Evolutionary conservation across 2,329 filamentous ascomycete species (phyloP), one percentile per base, ranked within the genome.

Genomic region (Pseudogymnoascus sp.): DNA sequence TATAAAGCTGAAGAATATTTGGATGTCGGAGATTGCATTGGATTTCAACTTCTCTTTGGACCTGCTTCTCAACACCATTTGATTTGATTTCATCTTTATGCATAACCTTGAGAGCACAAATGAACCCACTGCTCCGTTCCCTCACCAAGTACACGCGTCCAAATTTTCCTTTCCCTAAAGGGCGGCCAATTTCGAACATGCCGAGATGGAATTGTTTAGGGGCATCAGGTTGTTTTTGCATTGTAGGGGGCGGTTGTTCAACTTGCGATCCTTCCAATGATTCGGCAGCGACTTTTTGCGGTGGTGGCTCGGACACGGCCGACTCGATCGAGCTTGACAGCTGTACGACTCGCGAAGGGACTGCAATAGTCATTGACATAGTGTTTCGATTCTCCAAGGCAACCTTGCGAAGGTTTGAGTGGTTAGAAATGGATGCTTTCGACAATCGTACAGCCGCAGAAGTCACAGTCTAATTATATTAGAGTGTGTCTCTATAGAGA

Each of bases 101-200:
- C 21, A 90, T 78, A 21, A 89, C 87, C 71, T 90, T 90, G 50
- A 90, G 76, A 1, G 87, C 88, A 72, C 88, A 90, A 17, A 90
- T 82, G 71, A 89, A 90, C 59, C 86, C 86, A 0, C 84, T 85
- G 23, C 81, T 82, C 53, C 85, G 80, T 72, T 90, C 87, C 66
- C 88, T 85, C 46, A 87, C 87, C 29, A 90, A 80, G 69, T 90
- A 90, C 1, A 90, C 88, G 64, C 87, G 82, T 4, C 88, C 88
- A 70, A 90, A 90, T 69, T 90, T 90, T 59, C 88, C 88, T 72
- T 90, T 90, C 6, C 88, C 88, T 0, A 90, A 76, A 1, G 88
- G 87, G 68, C 88, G 87, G 56, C 88, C 88, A 65, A 90, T 90
- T 69, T 90, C 88, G 73, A 90, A 90, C 86, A 90, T 89, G 69